phyloP scores from a whole-genome alignment of 2,329 filamentous ascomycete genomes.

The Cladophialophora psammophila region DNA sequence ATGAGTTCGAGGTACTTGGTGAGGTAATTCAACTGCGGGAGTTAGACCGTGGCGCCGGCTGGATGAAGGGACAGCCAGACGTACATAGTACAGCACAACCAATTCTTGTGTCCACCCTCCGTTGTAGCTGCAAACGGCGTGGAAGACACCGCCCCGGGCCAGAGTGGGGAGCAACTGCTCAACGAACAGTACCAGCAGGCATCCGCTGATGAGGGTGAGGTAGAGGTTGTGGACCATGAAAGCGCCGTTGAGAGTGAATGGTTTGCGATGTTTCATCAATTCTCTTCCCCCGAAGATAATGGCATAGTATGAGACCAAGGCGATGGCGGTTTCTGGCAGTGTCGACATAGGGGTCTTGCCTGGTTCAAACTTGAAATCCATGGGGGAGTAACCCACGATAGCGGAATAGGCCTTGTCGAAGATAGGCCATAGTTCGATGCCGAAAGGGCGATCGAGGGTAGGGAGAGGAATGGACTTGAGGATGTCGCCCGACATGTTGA shows the following conservation, averaged over 20 bases:
- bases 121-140: constrained; percentile 75
- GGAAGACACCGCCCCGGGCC: constrained; percentile 81
- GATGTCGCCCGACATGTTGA: constrained; percentile 32
- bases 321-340: constrained; percentile 78
- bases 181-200: constrained; percentile 82
- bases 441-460: constrained; percentile 90
- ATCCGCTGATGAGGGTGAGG: constrained; percentile 82
- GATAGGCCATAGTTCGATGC: constrained; percentile 89
- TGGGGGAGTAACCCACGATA: constrained; percentile 79
- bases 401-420: constrained; percentile 86
- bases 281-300: constrained; percentile 93
- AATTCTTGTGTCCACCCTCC: constrained; percentile 95
- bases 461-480: constrained; percentile 63
- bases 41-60: constrained; percentile 20
- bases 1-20: constrained; percentile 97
- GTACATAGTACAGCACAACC: constrained; percentile 94
- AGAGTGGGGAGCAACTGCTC: constrained; percentile 90
- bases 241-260: constrained; percentile 84
- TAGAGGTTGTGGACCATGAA: constrained; percentile 98
- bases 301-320: constrained; percentile 87
- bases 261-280: constrained; percentile 84
- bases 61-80: constrained; percentile 48
- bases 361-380: constrained; percentile 83
- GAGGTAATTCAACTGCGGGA: constrained; percentile 85
- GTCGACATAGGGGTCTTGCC: constrained; percentile 91